Evolutionary conservation across 495 filamentous ascomycete species (phyloP), one percentile per base, ranked within the genome.

Genomic region (Neurospora sp.): DNA sequence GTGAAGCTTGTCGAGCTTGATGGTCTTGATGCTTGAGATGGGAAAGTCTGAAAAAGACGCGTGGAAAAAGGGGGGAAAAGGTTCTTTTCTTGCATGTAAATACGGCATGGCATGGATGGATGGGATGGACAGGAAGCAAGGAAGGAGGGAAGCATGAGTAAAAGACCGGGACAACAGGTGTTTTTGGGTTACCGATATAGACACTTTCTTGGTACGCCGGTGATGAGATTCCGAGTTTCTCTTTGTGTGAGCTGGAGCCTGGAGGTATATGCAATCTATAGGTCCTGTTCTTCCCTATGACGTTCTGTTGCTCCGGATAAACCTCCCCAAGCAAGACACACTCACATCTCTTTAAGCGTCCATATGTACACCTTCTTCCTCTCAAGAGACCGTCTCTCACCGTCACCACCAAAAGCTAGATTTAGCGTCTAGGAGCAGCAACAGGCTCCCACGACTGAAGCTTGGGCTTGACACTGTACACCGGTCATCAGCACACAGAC

Each of bases 1-100:
- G 90, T 90, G 74, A 87, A 87, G 80, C 82, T 98, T 79, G 90
- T 98, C 74, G 92, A 96, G 83, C 86, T 93, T 76, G 93, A 97
- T 84, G 95, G 95, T 10, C 78, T 97, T 80, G 94, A 97, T 78
- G 84, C 84, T 72, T 86, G 70, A 77, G 37, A 3, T 22, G 4
- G 48, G 44, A 20, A 69, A 6, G 14, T 12, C 3, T 14, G 40
- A 22, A 59, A 61, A 70, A 9, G 8, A 35, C 31, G 72, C 31
- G 40, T 39, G 37, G 31, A 38, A 14, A 74, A 20, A 61, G 20
- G 39, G 9, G 27, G 38, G 8, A 27, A 68, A 27, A 22, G 42
- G 8, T 44, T 6, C 35, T 12, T 40, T 44, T 12, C 4, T 22
- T 14, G 48, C 22, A 59, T 59, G 20, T 59, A 53, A 53, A 53